Evolutionary conservation across 352 stramenopile species (phyloP), one percentile per base, ranked within the genome.

Genomic region (Phytophthora pistaciae): DNA sequence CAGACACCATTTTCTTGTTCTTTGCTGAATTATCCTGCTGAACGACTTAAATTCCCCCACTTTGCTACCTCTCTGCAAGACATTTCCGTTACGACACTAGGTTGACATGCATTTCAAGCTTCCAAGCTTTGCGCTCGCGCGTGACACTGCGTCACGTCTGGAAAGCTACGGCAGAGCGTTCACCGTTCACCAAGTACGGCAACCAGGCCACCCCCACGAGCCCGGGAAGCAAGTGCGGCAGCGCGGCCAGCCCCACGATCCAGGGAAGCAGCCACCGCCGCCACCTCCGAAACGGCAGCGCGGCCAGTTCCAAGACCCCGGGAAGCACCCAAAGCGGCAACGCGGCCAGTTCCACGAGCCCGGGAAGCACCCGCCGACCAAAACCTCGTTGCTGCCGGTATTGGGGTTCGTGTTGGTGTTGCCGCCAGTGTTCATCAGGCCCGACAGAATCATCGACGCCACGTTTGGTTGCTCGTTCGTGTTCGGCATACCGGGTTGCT

Each of bases 131-230:
- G 25, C 46, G 10, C 46, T 20, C 42, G 16, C n/a, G 18, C 9
- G 18, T n/a, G 42, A 50, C 18, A 46, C 38, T n/a, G 38, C 38
- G 11, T 46, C 42, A 50, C 18, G 18, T 20, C 38, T 13, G 16
- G 11, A 5, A 46, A 46, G 11, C 13, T 46, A 46, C 38, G 38
- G 38, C 3, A 46, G 13, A 46, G 38, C 38, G 16, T 21, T 21
- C 3, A 8, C 20, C 25, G 48, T 54, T 54, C 16, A 38, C 21
- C 46, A 50, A 63, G 23, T 48, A 72, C 68, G 68, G 18, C 68
- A 75, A 63, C 62, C 62, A 14, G 68, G 68, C 68, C 68, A 75
- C n/a, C 65, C 66, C 61, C 46, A 71, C 16, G 61, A 70, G 16
- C 68, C 68, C 5, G 62, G 68, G 10, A 67, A 57, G 14, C 68